Base-by-base conservation (phyloP, 257 asterid genomes). In the Coffea canephora region DNA sequence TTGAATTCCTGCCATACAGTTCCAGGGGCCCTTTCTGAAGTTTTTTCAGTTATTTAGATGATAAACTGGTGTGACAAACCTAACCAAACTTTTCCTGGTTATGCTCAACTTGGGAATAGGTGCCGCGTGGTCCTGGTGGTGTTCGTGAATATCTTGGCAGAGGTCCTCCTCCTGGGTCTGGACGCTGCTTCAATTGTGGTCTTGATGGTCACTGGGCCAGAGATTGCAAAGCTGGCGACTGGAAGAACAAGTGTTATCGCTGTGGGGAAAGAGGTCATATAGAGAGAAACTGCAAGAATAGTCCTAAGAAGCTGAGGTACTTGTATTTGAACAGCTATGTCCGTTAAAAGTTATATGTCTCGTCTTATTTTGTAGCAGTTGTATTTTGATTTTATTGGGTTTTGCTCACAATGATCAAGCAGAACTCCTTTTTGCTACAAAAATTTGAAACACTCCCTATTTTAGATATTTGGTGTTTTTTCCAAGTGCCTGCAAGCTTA, bases 161-260 rank as follows among this genome's bases (percentile, higher is more conserved):
- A 76, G 99, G 96, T 78, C 97, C 99, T 45, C 88, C 98, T 78
- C 99, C 98, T 27, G 99, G 99, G 23, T 91, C 98, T n/a, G 99
- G 99, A 0, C 98, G 99, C 73, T 96, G 99, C 91, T 96, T 96
- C 89, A 96, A 96, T 77, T 96, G 99, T 76, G 99, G 99, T 45
- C 75, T 94, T 74, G 98, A 96, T 84, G 99, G 99, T 66, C 99
- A 96, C 69, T 96, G 99, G 99, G 99, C 99, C 68, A 92, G 98
- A 75, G 99, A 96, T 85, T 96, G 99, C 89, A 91, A 91, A 84
- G 96, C 98, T 77, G 99, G 98, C 25, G 99, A 96, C 86, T 96
- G 99, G 99, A 96, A 92, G 85, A 96, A 96, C 81, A 94, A 94
- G 81, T 96, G 99, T 81, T 96, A 96, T 78, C 95, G 96, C 27